A percentile compares a stretch with the other conserved stretches of the same genome.
These are phyloP conservation scores for Starmerella scarabaei DNA, from an alignment of 805 yeast species.

Conservation along the genomic window DNA sequence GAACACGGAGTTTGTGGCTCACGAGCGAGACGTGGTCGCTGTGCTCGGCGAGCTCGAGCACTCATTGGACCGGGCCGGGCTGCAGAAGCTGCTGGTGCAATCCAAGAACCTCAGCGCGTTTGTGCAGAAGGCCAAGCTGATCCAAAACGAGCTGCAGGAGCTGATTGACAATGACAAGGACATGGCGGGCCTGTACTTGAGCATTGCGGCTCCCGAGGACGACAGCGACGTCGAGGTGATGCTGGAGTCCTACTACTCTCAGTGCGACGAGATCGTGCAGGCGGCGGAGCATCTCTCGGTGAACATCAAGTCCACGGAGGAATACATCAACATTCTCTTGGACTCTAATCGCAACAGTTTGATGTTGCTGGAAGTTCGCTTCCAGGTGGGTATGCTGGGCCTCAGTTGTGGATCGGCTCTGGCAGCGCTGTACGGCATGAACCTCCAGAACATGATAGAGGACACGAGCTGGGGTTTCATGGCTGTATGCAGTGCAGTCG, in stretches of 20 bases:
- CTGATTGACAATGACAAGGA: slow-evolving; percentile 79
- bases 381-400: slow-evolving; percentile 71
- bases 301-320: slow-evolving; percentile 89
- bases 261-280: slow-evolving; percentile 89
- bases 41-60: slow-evolving; percentile 67
- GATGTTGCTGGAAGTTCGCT: slow-evolving; percentile 74
- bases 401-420: slow-evolving; percentile 68
- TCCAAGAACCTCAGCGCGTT: slow-evolving; percentile 76
- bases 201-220: slow-evolving; percentile 42
- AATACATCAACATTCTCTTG: slow-evolving; percentile 79
- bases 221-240: slow-evolving; percentile 84
- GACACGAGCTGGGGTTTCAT: slow-evolving; percentile 61
- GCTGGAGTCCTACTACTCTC: slow-evolving; percentile 79
- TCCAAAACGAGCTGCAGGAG: slow-evolving; percentile 75
- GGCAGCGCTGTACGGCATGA: slow-evolving; percentile 92
- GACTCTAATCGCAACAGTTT: slow-evolving; percentile 90
- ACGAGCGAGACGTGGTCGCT: slow-evolving; percentile 59
- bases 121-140: slow-evolving; percentile 67
- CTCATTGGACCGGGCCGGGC: slow-evolving; percentile 64
- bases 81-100: slow-evolving; percentile 67
- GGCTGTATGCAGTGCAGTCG: slow-evolving; percentile 35
- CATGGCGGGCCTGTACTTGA: slow-evolving; percentile 64
- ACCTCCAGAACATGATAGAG: slow-evolving; percentile 81
- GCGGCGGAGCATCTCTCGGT: slow-evolving; percentile 61
- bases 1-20: slow-evolving; percentile 77